A percentile compares a stretch with the other conserved stretches of the same genome.
These are phyloP conservation scores for Aspergillus arachidicola DNA, from an alignment of 2,329 filamentous ascomycete species.

Conservation along the genomic window DNA sequence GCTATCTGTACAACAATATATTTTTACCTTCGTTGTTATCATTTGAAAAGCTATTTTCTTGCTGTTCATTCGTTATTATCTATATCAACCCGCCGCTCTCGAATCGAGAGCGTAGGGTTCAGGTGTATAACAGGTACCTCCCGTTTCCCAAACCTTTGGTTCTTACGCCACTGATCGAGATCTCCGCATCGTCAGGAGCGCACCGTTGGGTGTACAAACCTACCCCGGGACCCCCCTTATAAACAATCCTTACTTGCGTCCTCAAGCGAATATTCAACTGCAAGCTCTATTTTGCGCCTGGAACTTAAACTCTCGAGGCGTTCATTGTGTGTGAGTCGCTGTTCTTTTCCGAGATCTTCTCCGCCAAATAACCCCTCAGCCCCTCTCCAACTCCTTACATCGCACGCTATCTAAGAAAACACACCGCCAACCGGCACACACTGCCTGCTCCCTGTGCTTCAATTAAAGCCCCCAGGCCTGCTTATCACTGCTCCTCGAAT, in stretches of 20 bases:
- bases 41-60: slow-evolving; percentile 10
- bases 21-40: slow-evolving; percentile 24
- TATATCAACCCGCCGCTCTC: slow-evolving; percentile 18
- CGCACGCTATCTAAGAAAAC: slow-evolving; percentile 23
- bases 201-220: slow-evolving; percentile 16
- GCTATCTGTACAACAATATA: slow-evolving; percentile 33
- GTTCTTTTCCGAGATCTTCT: slow-evolving; percentile 31
- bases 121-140: slow-evolving; percentile 11
- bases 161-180: slow-evolving; percentile 28
- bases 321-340: slow-evolving; percentile 42
- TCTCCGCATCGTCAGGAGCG: slow-evolving; percentile 38
- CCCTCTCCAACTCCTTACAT: slow-evolving; percentile 42
- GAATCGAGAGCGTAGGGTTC: slow-evolving; percentile 18
- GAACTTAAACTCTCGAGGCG: slow-evolving; percentile 35
- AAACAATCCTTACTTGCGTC: slow-evolving; percentile 27
- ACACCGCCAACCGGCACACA: slow-evolving; percentile 35
- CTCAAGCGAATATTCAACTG: slow-evolving; percentile 8
- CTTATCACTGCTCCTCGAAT: slow-evolving; percentile 18
- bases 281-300: slow-evolving; percentile 14
- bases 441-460: slow-evolving; percentile 18
- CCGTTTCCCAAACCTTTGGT: slow-evolving; percentile 24
- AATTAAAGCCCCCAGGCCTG: slow-evolving; percentile 15
- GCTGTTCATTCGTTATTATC: slow-evolving; percentile 29
- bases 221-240: slow-evolving; percentile 14
- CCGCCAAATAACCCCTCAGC: slow-evolving; percentile 38